phyloP scores from a whole-genome alignment of 306 rosid genomes.

The Albizia julibrissin region DNA sequence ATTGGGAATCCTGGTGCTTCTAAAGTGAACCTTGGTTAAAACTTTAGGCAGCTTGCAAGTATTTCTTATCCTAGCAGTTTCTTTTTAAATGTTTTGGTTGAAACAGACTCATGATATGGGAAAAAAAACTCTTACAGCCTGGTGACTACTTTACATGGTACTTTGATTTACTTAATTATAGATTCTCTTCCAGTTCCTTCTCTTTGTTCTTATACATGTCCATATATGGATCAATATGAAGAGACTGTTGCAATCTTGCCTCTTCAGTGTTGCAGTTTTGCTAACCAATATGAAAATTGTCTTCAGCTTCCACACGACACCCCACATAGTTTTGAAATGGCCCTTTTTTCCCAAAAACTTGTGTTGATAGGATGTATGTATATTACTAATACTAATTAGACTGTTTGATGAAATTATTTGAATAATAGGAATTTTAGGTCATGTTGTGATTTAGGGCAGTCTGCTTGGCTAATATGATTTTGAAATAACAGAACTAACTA shows the following conservation, averaged over 20 bases:
- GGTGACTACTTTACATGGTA: conserved; percentile 13
- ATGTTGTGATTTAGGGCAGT: background rate
- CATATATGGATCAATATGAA: background rate
- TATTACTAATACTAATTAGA: background rate
- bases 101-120: background rate
- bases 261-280: conserved; percentile 17
- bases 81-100: background rate
- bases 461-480: background rate
- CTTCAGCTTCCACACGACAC: background rate
- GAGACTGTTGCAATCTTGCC: conserved; percentile 2
- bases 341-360: background rate
- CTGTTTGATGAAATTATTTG: background rate
- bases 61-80: background rate
- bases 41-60: background rate
- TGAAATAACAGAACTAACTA: background rate
- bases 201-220: background rate
- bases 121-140: conserved; percentile 1
- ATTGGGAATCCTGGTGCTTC: background rate
- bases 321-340: background rate
- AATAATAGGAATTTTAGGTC: background rate
- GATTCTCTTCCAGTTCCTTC: background rate
- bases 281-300: background rate
- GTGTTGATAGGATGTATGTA: background rate
- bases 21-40: background rate
- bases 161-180: conserved; percentile 12